A percentile compares a stretch with the other conserved stretches of the same genome.
Evolutionary conservation across 768 basidiomycete species (phyloP).

Genomic region (Boletus speciosus): DNA sequence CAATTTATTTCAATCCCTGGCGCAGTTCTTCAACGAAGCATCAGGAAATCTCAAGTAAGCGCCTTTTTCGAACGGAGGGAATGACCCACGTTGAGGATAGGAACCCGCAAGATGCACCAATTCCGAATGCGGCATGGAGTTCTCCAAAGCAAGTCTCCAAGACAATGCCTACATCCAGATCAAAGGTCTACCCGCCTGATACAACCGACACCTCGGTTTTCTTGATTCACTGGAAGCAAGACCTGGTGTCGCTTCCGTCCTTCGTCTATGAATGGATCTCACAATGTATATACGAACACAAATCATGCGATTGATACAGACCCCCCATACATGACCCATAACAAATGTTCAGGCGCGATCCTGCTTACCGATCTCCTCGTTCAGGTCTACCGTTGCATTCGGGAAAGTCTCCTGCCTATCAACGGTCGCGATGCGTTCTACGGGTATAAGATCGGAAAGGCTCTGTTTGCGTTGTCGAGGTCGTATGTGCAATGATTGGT

Average conservation of each 20-base stretch:
- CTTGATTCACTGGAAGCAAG: slow-evolving; percentile 9
- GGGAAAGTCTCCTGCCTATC: slow-evolving; percentile 56
- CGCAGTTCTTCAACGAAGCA: slow-evolving; percentile 39
- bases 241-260: slow-evolving; percentile 20
- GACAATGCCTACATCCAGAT: slow-evolving; percentile 42
- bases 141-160: slow-evolving; percentile 38
- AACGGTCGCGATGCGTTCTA: slow-evolving; percentile 59
- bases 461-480: slow-evolving; percentile 59
- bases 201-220: not conserved
- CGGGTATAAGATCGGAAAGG: slow-evolving; percentile 60
- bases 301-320: slow-evolving; percentile 20
- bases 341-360: slow-evolving; percentile 20
- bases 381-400: slow-evolving; percentile 63
- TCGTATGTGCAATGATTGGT: slow-evolving; percentile 44
- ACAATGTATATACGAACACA: slow-evolving; percentile 30
- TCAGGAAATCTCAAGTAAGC: slow-evolving; percentile 37
- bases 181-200: slow-evolving; percentile 35
- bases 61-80: slow-evolving; percentile 4
- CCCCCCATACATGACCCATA: slow-evolving; percentile 14
- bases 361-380: slow-evolving; percentile 53
- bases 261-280: slow-evolving; percentile 13
- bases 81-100: slow-evolving; percentile 11
- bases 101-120: slow-evolving; percentile 33
- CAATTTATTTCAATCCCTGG: not conserved
- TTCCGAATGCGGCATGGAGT: slow-evolving; percentile 38